A percentile compares a stretch with the other conserved stretches of the same genome.
Conservation (phyloP, 305 asterid species). For the Fraxinus greggii region DNA sequence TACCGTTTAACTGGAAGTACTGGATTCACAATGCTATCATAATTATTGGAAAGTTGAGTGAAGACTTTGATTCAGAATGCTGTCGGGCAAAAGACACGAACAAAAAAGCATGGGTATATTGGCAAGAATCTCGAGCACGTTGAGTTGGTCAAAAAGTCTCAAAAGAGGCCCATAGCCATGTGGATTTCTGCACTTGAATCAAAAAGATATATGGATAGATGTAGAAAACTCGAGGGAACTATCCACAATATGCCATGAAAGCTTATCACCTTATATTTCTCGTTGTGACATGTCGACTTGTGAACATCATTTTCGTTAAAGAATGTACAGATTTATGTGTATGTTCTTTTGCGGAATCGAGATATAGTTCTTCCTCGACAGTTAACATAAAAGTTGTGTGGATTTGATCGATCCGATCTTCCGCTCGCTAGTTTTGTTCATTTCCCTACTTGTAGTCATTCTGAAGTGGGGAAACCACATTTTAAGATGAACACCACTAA, state of each 20-base stretch:
- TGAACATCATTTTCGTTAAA: background rate
- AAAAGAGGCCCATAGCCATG: slow-evolving; percentile 41
- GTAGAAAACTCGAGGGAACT: background rate
- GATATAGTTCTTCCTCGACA: background rate
- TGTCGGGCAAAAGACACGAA: slow-evolving; percentile 33
- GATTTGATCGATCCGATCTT: background rate
- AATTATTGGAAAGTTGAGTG: background rate
- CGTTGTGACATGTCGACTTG: background rate
- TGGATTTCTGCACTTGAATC: slow-evolving; percentile 34
- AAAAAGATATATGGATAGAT: slow-evolving; percentile 16
- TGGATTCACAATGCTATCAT: background rate
- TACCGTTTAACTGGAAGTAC: background rate
- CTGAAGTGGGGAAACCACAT: background rate
- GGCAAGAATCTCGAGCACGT: slow-evolving; percentile 24
- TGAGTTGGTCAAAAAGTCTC: slow-evolving; percentile 50
- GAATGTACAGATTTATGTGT: background rate
- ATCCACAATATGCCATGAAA: background rate
- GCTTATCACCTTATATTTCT: background rate
- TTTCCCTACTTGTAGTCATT: background rate
- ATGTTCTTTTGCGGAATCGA: background rate
- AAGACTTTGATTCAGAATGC: slow-evolving; percentile 11
- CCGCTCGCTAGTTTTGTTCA: background rate
- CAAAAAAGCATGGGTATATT: slow-evolving; percentile 27
- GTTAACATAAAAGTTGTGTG: no score
- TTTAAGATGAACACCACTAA: background rate